phyloP scores from a whole-genome alignment of 768 basidiomycete genomes.

The Pulveroboletus ravenelii region DNA sequence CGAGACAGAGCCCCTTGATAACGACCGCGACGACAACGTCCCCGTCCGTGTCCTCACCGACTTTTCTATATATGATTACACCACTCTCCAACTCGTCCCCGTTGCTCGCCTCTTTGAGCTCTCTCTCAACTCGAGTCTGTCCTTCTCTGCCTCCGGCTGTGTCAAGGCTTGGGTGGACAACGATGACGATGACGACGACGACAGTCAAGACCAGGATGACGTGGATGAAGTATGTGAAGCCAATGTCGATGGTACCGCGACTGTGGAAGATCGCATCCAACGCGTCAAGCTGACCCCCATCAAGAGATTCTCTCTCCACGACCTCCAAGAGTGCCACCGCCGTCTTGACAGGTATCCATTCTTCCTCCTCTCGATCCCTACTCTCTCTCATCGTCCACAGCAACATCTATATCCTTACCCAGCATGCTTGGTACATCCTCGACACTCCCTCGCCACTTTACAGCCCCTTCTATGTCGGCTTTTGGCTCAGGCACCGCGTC shows the following conservation, averaged over 20 bases:
- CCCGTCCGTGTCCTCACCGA: constrained; percentile 55
- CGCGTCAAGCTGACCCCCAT: constrained; percentile 41
- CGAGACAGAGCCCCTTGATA: constrained; percentile 33
- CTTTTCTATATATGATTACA: constrained; percentile 48
- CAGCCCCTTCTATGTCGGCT: constrained; percentile 37
- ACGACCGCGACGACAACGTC: constrained; percentile 32
- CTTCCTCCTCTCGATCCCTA: neutral
- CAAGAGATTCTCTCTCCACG: constrained; percentile 45
- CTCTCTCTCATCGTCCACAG: constrained; percentile 32
- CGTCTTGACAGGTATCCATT: constrained; percentile 41
- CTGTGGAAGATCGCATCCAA: constrained; percentile 16
- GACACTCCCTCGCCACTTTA: constrained; percentile 46
- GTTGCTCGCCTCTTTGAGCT: constrained; percentile 38
- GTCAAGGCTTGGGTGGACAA: constrained; percentile 37
- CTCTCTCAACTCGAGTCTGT: constrained; percentile 11
- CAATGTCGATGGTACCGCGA: neutral
- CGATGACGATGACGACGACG: constrained; percentile 25
- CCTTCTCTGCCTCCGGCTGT: constrained; percentile 36
- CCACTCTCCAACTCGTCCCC: constrained; percentile 36
- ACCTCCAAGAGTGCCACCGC: constrained; percentile 22
- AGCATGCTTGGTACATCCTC: constrained; percentile 68
- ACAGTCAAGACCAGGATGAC: constrained; percentile 19
- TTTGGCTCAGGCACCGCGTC: constrained; percentile 48
- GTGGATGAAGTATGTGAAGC: constrained; percentile 7
- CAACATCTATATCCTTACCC: constrained; percentile 59